phyloP scores from a whole-genome alignment of 2,329 filamentous ascomycete species.

The Paraphoma chrysanthemicola region DNA sequence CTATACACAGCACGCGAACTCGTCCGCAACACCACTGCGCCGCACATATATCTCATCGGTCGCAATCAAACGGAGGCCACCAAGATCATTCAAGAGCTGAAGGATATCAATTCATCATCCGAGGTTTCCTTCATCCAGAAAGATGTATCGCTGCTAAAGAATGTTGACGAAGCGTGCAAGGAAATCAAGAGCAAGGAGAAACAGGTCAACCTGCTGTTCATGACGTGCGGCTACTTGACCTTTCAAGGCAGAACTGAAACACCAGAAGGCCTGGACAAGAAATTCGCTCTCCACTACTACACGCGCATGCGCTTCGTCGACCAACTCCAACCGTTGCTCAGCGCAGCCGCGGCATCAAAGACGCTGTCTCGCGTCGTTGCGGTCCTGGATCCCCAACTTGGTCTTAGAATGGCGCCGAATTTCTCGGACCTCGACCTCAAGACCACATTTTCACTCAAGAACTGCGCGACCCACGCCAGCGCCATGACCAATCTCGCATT shows the following conservation, averaged over 20 bases:
- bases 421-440: constrained; percentile 37
- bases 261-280: constrained; percentile 44
- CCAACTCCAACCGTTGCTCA: constrained; percentile 48
- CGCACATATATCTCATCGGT: constrained; percentile 53
- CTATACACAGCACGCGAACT: constrained; percentile 53
- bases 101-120: constrained; percentile 47
- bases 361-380: constrained; percentile 39
- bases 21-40: constrained; percentile 47
- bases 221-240: constrained; percentile 59
- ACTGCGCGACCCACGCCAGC: constrained; percentile 29
- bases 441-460: constrained; percentile 29
- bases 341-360: constrained; percentile 21
- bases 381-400: constrained; percentile 34
- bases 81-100: constrained; percentile 46
- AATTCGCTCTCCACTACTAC: constrained; percentile 43
- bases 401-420: constrained; percentile 18
- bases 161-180: constrained; percentile 53
- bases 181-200: constrained; percentile 60
- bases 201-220: constrained; percentile 63
- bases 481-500: constrained; percentile 36
- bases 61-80: constrained; percentile 49
- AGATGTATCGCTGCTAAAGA: constrained; percentile 50
- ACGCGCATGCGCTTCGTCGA: constrained; percentile 48
- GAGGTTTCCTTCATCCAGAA: constrained; percentile 50
- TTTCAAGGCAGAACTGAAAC: constrained; percentile 48